Percentiles rank a stretch among this genome's conserved stretches.
These are phyloP conservation scores for Trifolium dubium DNA, from an alignment of 306 rosid species.

Conservation along the genomic window DNA sequence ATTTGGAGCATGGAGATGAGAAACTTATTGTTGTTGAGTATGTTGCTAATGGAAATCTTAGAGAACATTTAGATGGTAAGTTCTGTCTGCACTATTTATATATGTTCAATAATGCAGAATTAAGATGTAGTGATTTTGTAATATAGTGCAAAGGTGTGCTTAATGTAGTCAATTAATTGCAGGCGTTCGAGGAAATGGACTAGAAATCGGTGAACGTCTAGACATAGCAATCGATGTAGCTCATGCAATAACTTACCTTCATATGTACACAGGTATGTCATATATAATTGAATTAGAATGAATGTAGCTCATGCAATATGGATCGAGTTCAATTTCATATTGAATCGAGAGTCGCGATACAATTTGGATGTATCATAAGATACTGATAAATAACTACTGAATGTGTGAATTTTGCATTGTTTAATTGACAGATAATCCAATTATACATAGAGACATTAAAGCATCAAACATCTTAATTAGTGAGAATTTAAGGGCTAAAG, in stretches of 20 bases:
- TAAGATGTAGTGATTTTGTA: no score
- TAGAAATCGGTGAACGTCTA: slow-evolving; percentile 78
- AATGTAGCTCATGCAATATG: no score
- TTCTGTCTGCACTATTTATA: neutral
- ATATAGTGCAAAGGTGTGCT: neutral
- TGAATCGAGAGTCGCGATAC: neutral
- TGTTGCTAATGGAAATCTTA: slow-evolving; percentile 80
- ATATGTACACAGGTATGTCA: slow-evolving; percentile 77
- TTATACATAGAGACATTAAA: slow-evolving; percentile 93
- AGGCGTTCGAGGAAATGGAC: slow-evolving; percentile 73
- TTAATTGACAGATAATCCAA: slow-evolving; percentile 77
- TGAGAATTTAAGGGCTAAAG: slow-evolving; percentile 90
- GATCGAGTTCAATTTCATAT: no score
- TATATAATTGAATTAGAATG: no score
- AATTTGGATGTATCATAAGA: neutral
- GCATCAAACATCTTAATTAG: slow-evolving; percentile 85
- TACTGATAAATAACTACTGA: neutral
- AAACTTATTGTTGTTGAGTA: slow-evolving; percentile 82
- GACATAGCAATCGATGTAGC: slow-evolving; percentile 96
- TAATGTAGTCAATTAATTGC: slow-evolving; percentile 36
- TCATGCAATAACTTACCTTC: slow-evolving; percentile 96
- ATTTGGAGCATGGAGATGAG: slow-evolving; percentile 81
- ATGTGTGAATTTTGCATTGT: slow-evolving; percentile 31
- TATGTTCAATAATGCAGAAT: no score
- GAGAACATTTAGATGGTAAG: slow-evolving; percentile 90